Conservation (phyloP, 2,329 filamentous ascomycete genomes). For the Paraconiothyrium brasiliense region DNA sequence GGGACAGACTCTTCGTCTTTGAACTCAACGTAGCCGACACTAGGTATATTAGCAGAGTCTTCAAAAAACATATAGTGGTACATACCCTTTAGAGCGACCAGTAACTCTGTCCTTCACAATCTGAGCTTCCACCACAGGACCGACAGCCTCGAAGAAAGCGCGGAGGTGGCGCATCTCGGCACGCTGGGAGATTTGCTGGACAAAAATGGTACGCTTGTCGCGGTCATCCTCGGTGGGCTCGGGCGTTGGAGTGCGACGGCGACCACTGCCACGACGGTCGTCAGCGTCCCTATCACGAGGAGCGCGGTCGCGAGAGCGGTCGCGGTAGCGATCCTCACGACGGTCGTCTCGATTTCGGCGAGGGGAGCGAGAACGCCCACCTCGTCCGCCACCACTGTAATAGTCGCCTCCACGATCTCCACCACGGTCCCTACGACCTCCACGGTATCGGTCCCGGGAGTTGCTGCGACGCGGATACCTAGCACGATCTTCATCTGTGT, state of each 20-base stretch:
- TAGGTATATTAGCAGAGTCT: slow-evolving; percentile 58
- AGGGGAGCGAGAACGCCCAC: slow-evolving; percentile 50
- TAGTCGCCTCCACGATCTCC: slow-evolving; percentile 50
- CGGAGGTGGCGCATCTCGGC: slow-evolving; percentile 92
- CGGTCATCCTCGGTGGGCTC: slow-evolving; percentile 93
- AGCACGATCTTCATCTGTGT: slow-evolving; percentile 51
- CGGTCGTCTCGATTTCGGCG: slow-evolving; percentile 52
- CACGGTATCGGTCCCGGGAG: slow-evolving; percentile 42
- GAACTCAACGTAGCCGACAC: slow-evolving; percentile 99
- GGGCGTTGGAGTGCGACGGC: slow-evolving; percentile 65
- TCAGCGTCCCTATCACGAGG: slow-evolving; percentile 50
- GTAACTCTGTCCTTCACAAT: slow-evolving; percentile 98
- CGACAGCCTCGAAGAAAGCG: slow-evolving; percentile 94
- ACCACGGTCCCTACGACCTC: slow-evolving; percentile 33
- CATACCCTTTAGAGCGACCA: slow-evolving; percentile 95
- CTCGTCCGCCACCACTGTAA: slow-evolving; percentile 49
- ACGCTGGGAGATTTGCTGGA: slow-evolving; percentile 95
- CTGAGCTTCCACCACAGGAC: slow-evolving; percentile 94
- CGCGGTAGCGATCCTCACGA: slow-evolving; percentile 62
- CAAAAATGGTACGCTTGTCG: slow-evolving; percentile 95
- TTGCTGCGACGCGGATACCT: slow-evolving; percentile 34
- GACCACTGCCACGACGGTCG: slow-evolving; percentile 55
- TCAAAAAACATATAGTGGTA: slow-evolving; percentile 19
- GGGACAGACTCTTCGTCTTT: slow-evolving; percentile 93
- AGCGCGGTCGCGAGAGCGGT: slow-evolving; percentile 57